phyloP scores from a whole-genome alignment of 1,284 basidiomycete species.

The Cryptococcus jaspeensis region DNA sequence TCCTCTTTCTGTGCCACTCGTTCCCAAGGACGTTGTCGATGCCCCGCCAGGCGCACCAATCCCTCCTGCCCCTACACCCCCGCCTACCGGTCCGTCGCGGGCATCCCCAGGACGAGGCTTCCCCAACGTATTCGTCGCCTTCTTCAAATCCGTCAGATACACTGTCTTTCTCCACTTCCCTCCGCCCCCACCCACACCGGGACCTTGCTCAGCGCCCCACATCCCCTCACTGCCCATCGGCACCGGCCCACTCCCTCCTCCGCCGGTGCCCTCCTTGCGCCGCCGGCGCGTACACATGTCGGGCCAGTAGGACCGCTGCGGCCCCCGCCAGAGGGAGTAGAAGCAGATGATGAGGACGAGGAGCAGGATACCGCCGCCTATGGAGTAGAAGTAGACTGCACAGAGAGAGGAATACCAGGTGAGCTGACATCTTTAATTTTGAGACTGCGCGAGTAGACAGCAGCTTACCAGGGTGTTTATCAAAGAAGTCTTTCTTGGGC shows the following conservation, averaged over 20 bases:
- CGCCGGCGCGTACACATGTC: not conserved
- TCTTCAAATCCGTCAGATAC: slow-evolving; percentile 15
- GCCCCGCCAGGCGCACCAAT: no score
- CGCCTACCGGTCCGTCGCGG: not conserved
- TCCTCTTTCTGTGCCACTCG: not conserved
- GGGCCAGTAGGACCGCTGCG: slow-evolving; percentile 7
- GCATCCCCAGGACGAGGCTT: not conserved
- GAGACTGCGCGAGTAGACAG: not conserved
- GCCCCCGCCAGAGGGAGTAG: slow-evolving; percentile 18
- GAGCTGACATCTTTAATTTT: not conserved
- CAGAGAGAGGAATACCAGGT: not conserved
- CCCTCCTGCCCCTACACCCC: not conserved
- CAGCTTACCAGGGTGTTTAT: not conserved
- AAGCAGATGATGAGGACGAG: slow-evolving; percentile 5
- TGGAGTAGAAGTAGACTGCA: not conserved
- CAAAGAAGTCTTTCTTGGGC: not conserved
- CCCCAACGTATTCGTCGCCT: not conserved
- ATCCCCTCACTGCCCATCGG: not conserved
- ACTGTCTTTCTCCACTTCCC: slow-evolving; percentile 13
- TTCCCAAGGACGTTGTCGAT: not conserved
- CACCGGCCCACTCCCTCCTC: not conserved
- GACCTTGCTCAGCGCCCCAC: not conserved
- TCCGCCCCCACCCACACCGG: not conserved
- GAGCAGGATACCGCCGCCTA: not conserved
- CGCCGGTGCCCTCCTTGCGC: no score